Conservation (phyloP, 768 basidiomycete genomes). For the Dentipellis sp. region DNA sequence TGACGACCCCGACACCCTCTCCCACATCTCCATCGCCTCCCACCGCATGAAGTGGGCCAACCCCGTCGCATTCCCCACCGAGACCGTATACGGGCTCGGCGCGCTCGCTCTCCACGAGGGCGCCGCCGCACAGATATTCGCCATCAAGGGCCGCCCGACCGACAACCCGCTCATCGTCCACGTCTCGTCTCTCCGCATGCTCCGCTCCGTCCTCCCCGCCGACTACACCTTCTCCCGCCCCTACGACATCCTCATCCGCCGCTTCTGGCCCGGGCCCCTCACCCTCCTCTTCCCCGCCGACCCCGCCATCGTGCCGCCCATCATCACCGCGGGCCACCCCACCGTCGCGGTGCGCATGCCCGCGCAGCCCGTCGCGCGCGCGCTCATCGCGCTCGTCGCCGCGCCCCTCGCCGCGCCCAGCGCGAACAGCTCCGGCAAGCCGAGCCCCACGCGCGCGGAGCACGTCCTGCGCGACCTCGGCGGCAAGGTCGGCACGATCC, state of each 20-base stretch:
- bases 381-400: constrained; percentile 68
- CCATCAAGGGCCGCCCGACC: constrained; percentile 82
- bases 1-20: constrained; percentile 38
- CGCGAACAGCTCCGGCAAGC: constrained; percentile 90
- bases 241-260: constrained; percentile 67
- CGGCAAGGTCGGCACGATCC: constrained; percentile 62
- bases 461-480: constrained; percentile 77
- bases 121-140: constrained; percentile 71
- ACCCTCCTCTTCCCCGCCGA: constrained; percentile 85
- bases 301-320: constrained; percentile 48
- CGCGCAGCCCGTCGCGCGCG: constrained; percentile 85
- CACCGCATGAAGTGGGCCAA: constrained; percentile 41
- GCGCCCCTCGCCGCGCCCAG: constrained; percentile 88
- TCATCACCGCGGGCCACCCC: constrained; percentile 70
- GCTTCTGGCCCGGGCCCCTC: constrained; percentile 93
- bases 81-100: constrained; percentile 98
- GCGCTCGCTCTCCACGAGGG: constrained; percentile 61
- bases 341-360: constrained; percentile 93
- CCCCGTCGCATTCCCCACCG: constrained; percentile 88
- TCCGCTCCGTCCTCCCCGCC: constrained; percentile 61
- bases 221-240: constrained; percentile 49
- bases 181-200: constrained; percentile 80
- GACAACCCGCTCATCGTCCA: constrained; percentile 99
- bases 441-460: constrained; percentile 83
- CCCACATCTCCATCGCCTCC: constrained; percentile 47